Evolutionary conservation across 2,329 filamentous ascomycete species (phyloP).

Genomic region (Chalara sp.): DNA sequence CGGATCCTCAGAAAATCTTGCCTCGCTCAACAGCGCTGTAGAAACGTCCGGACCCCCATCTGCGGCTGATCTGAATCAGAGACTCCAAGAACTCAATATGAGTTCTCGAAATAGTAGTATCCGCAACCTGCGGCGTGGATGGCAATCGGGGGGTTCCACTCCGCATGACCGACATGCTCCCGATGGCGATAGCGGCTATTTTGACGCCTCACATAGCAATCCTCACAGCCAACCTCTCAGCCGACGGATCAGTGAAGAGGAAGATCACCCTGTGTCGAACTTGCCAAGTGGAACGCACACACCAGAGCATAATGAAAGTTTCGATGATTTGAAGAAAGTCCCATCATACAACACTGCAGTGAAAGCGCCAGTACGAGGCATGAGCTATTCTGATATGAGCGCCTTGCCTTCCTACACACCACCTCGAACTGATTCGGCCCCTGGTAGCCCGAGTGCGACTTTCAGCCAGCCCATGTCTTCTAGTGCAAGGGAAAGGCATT

Average conservation of each 20-base stretch:
- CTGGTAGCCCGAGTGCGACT: conserved; percentile 26
- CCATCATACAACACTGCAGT: conserved; percentile 74
- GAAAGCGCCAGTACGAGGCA: conserved; percentile 49
- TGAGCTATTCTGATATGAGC: conserved; percentile 36
- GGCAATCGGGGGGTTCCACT: conserved; percentile 27
- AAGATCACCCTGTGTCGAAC: conserved; percentile 32
- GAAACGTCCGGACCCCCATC: conserved; percentile 34
- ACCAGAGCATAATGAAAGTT: conserved; percentile 48
- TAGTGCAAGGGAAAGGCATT: too few species aligned
- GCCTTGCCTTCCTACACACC: conserved; percentile 62
- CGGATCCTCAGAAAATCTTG: conserved; percentile 76
- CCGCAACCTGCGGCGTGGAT: conserved; percentile 21
- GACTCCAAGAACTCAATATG: conserved; percentile 62
- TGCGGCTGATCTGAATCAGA: conserved; percentile 54
- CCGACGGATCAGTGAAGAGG: conserved; percentile 39
- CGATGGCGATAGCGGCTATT: conserved; percentile 14
- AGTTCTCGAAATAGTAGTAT: conserved; percentile 36
- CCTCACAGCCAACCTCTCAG: conserved; percentile 32
- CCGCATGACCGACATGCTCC: conserved; percentile 14
- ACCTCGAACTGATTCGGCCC: conserved; percentile 41
- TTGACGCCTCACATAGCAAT: conserved; percentile 16
- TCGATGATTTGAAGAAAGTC: conserved; percentile 63
- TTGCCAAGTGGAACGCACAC: conserved; percentile 44
- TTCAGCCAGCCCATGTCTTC: conserved; percentile 7
- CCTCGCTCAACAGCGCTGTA: conserved; percentile 45